phyloP scores from a whole-genome alignment of 163 green algal genomes.

The Scenedesmus sp. region DNA sequence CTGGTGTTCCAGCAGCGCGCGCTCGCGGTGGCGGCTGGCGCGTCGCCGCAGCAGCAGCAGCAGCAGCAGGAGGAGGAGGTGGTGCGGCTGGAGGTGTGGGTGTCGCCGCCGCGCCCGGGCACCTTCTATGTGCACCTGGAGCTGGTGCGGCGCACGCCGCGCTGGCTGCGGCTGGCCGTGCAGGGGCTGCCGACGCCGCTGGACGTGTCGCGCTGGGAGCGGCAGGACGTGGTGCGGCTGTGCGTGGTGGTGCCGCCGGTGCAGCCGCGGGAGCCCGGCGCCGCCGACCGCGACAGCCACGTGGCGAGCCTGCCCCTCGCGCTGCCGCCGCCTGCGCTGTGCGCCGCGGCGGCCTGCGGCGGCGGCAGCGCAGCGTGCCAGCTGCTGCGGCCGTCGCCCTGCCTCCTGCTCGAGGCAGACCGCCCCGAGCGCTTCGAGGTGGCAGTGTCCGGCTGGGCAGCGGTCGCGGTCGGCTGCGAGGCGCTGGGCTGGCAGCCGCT shows the following conservation, averaged over 20 bases:
- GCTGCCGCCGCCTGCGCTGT: not conserved
- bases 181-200: conserved; percentile 4
- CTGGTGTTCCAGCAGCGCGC: conserved; percentile 41
- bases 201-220: not conserved
- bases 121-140: conserved; percentile 27
- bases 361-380: conserved; percentile 12
- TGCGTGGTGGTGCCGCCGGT: conserved; percentile 7
- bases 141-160: conserved; percentile 21
- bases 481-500: conserved; percentile 18
- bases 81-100: conserved; percentile 34
- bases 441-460: conserved; percentile 4
- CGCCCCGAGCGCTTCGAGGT: conserved; percentile 41
- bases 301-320: not conserved
- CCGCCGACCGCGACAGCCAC: too few relatives aligned
- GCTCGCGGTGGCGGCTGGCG: not conserved
- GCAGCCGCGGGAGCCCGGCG: not conserved
- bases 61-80: not conserved
- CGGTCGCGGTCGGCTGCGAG: conserved; percentile 40
- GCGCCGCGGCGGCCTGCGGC: not conserved
- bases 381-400: conserved; percentile 14
- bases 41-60: not conserved
- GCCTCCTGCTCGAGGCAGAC: conserved; percentile 44
- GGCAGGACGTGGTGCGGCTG: conserved; percentile 20
- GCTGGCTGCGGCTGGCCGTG: conserved; percentile 21
- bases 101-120: conserved; percentile 6